Base-by-base conservation (phyloP, 1,284 basidiomycete species). In the Sanghuangporus baumii region DNA sequence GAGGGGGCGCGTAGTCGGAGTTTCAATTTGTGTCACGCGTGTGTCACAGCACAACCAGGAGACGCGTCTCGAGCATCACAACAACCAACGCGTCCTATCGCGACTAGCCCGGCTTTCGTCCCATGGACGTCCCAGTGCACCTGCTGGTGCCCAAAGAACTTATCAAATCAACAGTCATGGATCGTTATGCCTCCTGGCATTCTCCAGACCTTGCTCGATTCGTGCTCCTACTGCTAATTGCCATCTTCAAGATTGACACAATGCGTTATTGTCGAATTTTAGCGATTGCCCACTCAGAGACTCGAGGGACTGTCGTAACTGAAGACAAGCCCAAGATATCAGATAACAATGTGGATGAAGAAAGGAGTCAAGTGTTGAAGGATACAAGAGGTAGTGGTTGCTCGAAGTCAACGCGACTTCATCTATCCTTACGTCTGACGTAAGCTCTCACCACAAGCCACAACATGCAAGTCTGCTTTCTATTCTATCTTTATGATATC, bases 31-130 rank as follows among this genome's bases (percentile, higher is more conserved):
- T 18, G 60, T 58, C 55, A 65, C 63, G 51, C 55, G 60, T 50
- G 9, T 50, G 57, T 60, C 62, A 61, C 63, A 61, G 36, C 8
- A 52, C 63, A 64, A 64, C 63, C 54, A 26, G 18, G 20, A 55
- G 18, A 38, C 60, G 55, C 37, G 20, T 12, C 51, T 36, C 52
- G 36, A 36, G 20, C 60, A 41, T 11, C 31, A 34, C 36, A 57
- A 43, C 55, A n/a, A 46, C 43, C 6, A 6, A 46, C 7, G 20
- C 16, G 16, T n/a, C 16, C 16, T 18, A 26, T 2, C 43, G 55
- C 55, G 38, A 23, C 37, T 26, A n/a, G 26, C 26, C 26, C 26
- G 3, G 26, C 26, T 1, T 31, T 31, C 26, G 26, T 31, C 26
- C 26, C 26, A 3, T 4, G 26, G 26, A 3, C 26, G 26, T 31